These are phyloP conservation scores for Penicillium crystallinum DNA, from an alignment of 495 filamentous ascomycete species.

Conservation along the genomic window DNA sequence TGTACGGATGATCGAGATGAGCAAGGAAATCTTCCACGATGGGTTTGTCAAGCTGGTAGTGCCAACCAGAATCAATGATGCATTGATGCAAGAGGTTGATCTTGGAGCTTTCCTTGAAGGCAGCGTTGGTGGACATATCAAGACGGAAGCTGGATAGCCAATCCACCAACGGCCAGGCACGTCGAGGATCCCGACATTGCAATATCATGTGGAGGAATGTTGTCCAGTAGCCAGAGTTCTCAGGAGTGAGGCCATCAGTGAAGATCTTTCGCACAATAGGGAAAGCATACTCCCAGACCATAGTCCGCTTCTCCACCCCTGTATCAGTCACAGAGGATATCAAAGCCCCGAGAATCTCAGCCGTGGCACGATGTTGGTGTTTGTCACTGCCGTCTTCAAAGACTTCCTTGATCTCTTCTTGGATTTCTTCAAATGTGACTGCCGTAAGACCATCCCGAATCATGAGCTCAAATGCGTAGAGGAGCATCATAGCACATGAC, in stretches of 20 bases:
- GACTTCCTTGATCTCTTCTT: conserved; percentile 65
- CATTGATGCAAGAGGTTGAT: conserved; percentile 86
- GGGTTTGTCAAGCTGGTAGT: conserved; percentile 89
- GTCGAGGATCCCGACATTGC: conserved; percentile 77
- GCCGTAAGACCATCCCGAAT: conserved; percentile 61
- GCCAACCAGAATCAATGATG: conserved; percentile 87
- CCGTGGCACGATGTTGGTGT: conserved; percentile 93
- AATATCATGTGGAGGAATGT: conserved; percentile 86
- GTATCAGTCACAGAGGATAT: conserved; percentile 70
- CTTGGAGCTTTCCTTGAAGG: conserved; percentile 98
- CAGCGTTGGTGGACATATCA: conserved; percentile 92
- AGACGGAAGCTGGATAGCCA: conserved; percentile 80
- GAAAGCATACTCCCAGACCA: conserved; percentile 84
- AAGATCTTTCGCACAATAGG: conserved; percentile 84
- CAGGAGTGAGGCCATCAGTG: conserved; percentile 83
- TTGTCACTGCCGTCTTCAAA: conserved; percentile 94
- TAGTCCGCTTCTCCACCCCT: conserved; percentile 58
- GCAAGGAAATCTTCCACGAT: conserved; percentile 83
- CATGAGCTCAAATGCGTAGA: conserved; percentile 84
- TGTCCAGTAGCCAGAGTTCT: conserved; percentile 91
- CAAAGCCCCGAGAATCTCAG: conserved; percentile 87
- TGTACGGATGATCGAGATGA: conserved; percentile 96
- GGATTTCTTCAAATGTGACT: conserved; percentile 81
- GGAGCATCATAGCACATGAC: conserved; percentile 75
- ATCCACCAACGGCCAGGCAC: conserved; percentile 79